Percentiles rank a stretch among this genome's conserved stretches.
Conservation (phyloP, 2,329 filamentous ascomycete genomes). For the Botrytis porri region DNA sequence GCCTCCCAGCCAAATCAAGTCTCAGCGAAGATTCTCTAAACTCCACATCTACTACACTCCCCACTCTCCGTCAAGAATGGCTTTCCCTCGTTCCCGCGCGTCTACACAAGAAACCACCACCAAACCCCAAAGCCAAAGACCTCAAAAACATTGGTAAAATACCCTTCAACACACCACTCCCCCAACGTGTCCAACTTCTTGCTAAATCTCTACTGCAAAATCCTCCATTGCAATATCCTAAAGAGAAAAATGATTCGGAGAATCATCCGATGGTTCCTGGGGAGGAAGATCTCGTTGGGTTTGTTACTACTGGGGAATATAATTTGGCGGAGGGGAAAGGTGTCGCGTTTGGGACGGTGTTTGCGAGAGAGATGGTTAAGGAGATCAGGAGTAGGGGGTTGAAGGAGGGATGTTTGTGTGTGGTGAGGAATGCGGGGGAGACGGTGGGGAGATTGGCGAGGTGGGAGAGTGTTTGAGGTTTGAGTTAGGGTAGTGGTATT, state of each 20-base stretch:
- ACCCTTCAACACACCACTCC: conserved; percentile 35
- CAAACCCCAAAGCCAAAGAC: conserved; percentile 28
- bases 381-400: conserved; percentile 34
- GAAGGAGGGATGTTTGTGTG: conserved; percentile 59
- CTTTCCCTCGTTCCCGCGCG: conserved; percentile 52
- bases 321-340: conserved; percentile 74
- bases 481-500: not conserved
- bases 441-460: conserved; percentile 72
- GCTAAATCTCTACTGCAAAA: conserved; percentile 49
- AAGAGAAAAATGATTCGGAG: conserved; percentile 35
- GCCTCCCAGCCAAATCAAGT: conserved; percentile 51
- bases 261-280: conserved; percentile 67
- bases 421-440: conserved; percentile 79
- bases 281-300: conserved; percentile 77
- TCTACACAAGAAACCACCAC: conserved; percentile 29
- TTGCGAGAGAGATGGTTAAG: conserved; percentile 55
- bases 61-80: conserved; percentile 65
- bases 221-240: conserved; percentile 43
- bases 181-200: conserved; percentile 42
- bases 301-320: conserved; percentile 83
- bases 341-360: conserved; percentile 70
- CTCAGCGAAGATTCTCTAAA: conserved; percentile 41
- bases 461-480: conserved; percentile 57
- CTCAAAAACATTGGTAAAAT: conserved; percentile 24
- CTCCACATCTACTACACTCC: conserved; percentile 32